These are phyloP conservation scores for Lipomyces oligophaga DNA, from an alignment of 805 yeast species.

Conservation along the genomic window DNA sequence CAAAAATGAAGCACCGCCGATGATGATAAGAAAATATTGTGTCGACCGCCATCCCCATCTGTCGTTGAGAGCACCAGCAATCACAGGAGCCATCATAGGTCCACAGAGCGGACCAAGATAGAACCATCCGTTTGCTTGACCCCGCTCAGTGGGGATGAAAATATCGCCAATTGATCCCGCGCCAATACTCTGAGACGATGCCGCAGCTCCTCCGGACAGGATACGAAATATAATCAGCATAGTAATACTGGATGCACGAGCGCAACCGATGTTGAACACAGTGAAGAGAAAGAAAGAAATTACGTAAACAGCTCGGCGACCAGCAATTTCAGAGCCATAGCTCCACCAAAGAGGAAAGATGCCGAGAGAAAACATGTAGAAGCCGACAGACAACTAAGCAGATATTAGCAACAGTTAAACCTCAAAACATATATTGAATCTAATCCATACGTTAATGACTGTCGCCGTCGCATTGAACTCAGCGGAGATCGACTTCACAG, in stretches of 20 bases:
- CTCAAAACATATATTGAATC: background rate
- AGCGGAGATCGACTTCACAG: constrained; percentile 54
- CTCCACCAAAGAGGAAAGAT: constrained; percentile 90
- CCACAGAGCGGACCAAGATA: background rate
- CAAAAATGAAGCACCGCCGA: constrained; percentile 53
- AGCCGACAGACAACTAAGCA: constrained; percentile 56
- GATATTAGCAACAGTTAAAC: background rate
- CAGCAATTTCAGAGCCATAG: constrained; percentile 66
- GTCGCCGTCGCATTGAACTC: constrained; percentile 55
- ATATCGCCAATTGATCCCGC: constrained; percentile 84
- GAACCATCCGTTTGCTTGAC: constrained; percentile 68
- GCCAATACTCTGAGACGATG: constrained; percentile 83
- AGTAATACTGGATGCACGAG: constrained; percentile 57
- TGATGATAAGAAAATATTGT: constrained; percentile 74
- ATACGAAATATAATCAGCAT: constrained; percentile 66
- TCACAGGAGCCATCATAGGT: constrained; percentile 47
- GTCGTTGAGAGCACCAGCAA: constrained; percentile 70
- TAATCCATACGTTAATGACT: constrained; percentile 52
- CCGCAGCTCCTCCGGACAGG: constrained; percentile 74
- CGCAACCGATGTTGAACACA: constrained; percentile 64
- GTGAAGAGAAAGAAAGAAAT: constrained; percentile 60
- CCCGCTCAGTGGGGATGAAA: constrained; percentile 63
- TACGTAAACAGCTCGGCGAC: constrained; percentile 70
- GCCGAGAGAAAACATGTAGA: constrained; percentile 69
- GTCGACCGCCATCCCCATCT: constrained; percentile 87